Base-by-base conservation (phyloP, 108 stramenopile genomes). In the Nannochloropsis oceanica region DNA sequence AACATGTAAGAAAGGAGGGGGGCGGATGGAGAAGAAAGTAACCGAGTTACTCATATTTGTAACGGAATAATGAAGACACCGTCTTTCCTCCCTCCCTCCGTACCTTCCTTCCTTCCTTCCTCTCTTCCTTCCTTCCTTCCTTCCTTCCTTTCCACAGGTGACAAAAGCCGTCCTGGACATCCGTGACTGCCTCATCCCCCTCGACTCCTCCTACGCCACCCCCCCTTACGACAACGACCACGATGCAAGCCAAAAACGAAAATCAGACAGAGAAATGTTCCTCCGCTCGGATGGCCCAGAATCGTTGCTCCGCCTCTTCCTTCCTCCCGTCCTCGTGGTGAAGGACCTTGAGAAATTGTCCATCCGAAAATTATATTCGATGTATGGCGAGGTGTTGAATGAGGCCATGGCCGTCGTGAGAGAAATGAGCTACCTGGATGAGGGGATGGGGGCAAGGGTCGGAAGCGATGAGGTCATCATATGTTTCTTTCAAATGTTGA, bases 401-500 rank as follows among this genome's bases (percentile, higher is more conserved):
- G 93, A 94, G 82, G 87, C 87, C 22, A 79, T 94, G 84, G 89
- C 89, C 0, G 85, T 91, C 25, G 84, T 94, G 26, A 86, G 94
- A 24, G 93, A 93, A 73, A 83, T 94, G 7, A 85, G 88, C 13
- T 92, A 90, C 82, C 82, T 91, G 25, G 87, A 92, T 13, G 92
- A 92, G 27, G 85, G 88, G 14, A 90, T 93, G 25, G 90, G 90
- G 59, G 79, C 89, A 43, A 89, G 85, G 42, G 44, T 44, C 20
- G 84, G 91, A 18, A 82, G 91, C 27, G 86, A 90, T 44, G 87
- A 91, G 73, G 44, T 82, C 25, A 91, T 92, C 7, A 83, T 84
- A 22, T 92, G 93, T 26, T 87, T 94, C 43, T 93, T 94, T 82
- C 93, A 92, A 0, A 86, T 93, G 34, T 83, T 94, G 50, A 50